phyloP scores from a whole-genome alignment of 805 yeast genomes.

The Candida golubevii region DNA sequence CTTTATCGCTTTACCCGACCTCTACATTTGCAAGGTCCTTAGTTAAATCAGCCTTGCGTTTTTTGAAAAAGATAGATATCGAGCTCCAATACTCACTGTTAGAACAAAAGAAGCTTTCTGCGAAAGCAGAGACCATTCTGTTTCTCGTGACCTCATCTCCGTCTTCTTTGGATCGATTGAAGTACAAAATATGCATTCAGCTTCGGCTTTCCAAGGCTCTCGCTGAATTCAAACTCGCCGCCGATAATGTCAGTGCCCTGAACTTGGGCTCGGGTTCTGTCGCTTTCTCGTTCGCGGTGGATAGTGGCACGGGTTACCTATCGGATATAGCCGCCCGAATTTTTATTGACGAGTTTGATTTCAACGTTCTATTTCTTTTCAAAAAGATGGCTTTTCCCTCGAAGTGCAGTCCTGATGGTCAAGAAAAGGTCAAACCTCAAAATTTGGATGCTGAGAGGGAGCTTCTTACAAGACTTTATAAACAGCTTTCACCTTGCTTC shows the following conservation, averaged over 20 bases:
- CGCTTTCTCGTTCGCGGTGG: constrained; percentile 5
- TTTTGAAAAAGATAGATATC: constrained; percentile 5
- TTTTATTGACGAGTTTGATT: constrained; percentile 10
- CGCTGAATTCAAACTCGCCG: not conserved
- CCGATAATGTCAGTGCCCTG: not conserved
- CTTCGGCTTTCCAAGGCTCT: not conserved
- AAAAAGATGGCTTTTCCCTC: not conserved
- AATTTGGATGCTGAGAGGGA: not conserved
- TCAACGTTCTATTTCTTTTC: constrained; percentile 6
- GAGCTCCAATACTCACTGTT: constrained; percentile 7
- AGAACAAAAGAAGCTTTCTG: not conserved
- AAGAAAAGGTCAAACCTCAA: not conserved
- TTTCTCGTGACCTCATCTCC: not conserved
- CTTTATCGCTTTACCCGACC: constrained; percentile 11
- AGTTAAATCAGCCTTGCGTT: not conserved
- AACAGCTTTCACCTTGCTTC: constrained; percentile 9
- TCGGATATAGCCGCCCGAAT: constrained; percentile 7
- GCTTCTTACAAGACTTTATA: constrained; percentile 5
- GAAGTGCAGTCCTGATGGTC: not conserved
- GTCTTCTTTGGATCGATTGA: not conserved
- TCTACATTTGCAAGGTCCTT: not conserved
- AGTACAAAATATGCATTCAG: not conserved
- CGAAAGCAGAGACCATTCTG: constrained; percentile 3
- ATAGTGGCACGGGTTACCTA: constrained; percentile 7
- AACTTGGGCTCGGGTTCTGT: constrained; percentile 6